phyloP scores from a whole-genome alignment of 2,329 filamentous ascomycete species.

The Gaeumannomyces tritici region DNA sequence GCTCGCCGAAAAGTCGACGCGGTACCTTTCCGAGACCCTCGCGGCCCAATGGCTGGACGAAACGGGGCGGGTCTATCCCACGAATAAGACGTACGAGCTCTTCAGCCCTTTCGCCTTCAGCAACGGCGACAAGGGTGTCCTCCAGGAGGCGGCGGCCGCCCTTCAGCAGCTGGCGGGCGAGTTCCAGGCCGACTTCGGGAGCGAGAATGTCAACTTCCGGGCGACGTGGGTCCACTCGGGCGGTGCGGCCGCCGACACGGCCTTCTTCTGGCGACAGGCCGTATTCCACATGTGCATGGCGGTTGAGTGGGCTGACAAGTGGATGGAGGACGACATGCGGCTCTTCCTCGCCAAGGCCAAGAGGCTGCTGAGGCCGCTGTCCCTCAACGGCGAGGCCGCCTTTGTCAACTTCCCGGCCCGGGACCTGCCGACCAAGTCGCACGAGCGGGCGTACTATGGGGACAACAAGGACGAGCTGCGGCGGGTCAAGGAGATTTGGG shows the following conservation, averaged over 20 bases:
- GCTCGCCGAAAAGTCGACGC: not conserved
- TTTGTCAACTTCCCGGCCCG: not conserved
- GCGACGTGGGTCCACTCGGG: not conserved
- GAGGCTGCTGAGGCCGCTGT: not conserved
- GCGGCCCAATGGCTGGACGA: not conserved
- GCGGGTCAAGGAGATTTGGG: not conserved
- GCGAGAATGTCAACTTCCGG: not conserved
- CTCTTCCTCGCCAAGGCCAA: not conserved
- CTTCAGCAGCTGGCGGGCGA: not conserved
- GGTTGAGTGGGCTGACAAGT: not conserved
- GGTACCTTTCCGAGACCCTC: not conserved
- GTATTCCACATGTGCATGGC: not conserved
- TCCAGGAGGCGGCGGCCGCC: not conserved
- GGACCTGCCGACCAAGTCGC: not conserved
- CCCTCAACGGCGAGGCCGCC: not conserved
- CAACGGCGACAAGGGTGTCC: not conserved
- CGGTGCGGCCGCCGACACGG: not conserved
- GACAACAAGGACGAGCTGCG: not conserved
- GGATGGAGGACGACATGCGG: not conserved
- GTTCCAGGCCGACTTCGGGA: not conserved
- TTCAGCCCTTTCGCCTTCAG: not conserved
- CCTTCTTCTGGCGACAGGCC: not conserved
- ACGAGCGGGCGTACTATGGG: not conserved
- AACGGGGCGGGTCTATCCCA: not conserved
- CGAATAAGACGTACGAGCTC: not conserved